These are phyloP conservation scores for Capsicum chinense DNA, from an alignment of 257 asterid genomes.

Conservation along the genomic window DNA sequence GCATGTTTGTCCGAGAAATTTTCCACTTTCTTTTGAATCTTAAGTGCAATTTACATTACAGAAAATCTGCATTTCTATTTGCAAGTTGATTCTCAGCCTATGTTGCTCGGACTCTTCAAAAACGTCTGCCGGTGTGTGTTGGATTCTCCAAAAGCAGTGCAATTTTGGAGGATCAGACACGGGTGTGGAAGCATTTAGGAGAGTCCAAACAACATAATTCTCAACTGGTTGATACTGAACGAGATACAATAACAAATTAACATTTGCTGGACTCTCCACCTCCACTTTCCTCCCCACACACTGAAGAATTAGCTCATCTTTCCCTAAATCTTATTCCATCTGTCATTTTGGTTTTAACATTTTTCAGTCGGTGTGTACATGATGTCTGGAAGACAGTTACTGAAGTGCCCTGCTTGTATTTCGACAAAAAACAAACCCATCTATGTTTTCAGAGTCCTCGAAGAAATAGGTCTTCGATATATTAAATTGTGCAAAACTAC, in stretches of 20 bases:
- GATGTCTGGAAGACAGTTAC: not conserved
- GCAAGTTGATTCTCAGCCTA: not conserved
- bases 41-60: not conserved
- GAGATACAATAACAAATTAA: not conserved
- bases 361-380: not conserved
- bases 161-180: no score
- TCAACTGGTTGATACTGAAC: not conserved
- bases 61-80: not conserved
- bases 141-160: no score
- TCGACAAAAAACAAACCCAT: not conserved
- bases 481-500: not conserved
- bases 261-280: not conserved
- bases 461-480: not conserved
- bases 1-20: not conserved
- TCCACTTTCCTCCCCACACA: not conserved
- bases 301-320: not conserved
- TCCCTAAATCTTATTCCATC: not conserved
- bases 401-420: not conserved
- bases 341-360: not conserved
- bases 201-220: no score
- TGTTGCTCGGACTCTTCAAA: no score
- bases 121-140: no score
- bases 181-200: no score
- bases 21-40: not conserved
- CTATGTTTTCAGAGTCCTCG: not conserved